Base-by-base conservation (phyloP, 1,284 basidiomycete species). In the Cryptococcus sp. region DNA sequence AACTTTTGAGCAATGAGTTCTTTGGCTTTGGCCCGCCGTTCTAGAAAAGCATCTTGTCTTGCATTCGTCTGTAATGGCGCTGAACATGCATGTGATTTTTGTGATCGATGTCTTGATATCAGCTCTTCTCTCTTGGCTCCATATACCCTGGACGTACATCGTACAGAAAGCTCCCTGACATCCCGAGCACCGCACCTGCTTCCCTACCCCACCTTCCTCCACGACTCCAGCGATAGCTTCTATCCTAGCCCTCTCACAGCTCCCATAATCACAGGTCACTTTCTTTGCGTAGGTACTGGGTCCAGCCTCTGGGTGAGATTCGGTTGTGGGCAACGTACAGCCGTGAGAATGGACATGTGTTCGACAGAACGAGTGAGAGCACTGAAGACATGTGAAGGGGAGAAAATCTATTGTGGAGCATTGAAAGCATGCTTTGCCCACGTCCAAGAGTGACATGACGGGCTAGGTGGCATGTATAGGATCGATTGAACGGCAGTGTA, bases 391-490 rank as follows among this genome's bases (percentile, higher is more conserved):
- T 3, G 45, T 52, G 24, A 66, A 59, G 1, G 70, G 72, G n/a
- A 74, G 60, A 50, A 74, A 74, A 50, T 74, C 72, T 45, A 70
- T 57, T 3, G 64, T 48, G 1, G 50, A 16, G 54, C 72, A 74
- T 4, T 56, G 9, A 3, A 53, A 24, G 53, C 72, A 74, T 21
- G 52, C 41, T 4, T 46, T n/a, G 7, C 72, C 72, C 13, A 69
- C 52, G 18, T 60, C 25, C n/a, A 74, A 59, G 39, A 65, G 40
- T 3, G 65, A 61, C 68, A 70, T 70, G 28, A n/a, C 31, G 19
- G 22, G 9, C n/a, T n/a, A n/a, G n/a, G n/a, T 28, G 28, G 28
- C 4, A 11, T 28, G 28, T 4, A 28, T 4, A 28, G 28, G 28
- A 28, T 28, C 11, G 28, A 11, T 28, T 5, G 28, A 11, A 28